Evolutionary conservation across 495 filamentous ascomycete species (phyloP).

Genomic region (Clavariopsis aquatica): DNA sequence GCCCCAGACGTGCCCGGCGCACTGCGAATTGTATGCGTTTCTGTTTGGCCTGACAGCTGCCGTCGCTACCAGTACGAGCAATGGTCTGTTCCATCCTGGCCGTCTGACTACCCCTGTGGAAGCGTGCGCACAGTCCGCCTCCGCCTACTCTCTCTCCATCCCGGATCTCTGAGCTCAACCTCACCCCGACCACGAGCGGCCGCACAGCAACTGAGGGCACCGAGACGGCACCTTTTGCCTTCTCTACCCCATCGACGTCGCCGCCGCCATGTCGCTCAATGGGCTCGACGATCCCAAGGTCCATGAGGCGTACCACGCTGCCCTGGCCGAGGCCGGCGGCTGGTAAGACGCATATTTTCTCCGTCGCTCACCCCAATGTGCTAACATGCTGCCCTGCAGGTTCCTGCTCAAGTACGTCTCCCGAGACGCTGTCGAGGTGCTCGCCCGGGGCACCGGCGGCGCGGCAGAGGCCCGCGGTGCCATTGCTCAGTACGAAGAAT

Average conservation of each 20-base stretch:
- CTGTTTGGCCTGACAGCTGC: not conserved
- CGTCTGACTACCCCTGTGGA: constrained; percentile 27
- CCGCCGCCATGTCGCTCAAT: constrained; percentile 84
- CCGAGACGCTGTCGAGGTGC: constrained; percentile 82
- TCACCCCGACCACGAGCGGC: not conserved
- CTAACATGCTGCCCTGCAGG: constrained; percentile 54
- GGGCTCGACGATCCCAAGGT: constrained; percentile 82
- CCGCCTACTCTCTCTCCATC: constrained; percentile 1
- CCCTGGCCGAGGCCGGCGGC: constrained; percentile 82
- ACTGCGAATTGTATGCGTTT: constrained; percentile 4
- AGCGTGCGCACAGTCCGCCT: constrained; percentile 17
- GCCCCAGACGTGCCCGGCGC: constrained; percentile 11
- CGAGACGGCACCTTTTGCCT: constrained; percentile 3
- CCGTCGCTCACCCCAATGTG: constrained; percentile 1
- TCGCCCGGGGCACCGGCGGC: constrained; percentile 76
- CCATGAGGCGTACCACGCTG: constrained; percentile 79
- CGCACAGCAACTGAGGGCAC: not conserved
- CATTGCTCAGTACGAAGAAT: constrained; percentile 75
- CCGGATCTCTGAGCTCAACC: not conserved
- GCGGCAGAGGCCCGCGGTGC: constrained; percentile 78
- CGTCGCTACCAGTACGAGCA: not conserved
- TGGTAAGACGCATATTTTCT: constrained; percentile 65
- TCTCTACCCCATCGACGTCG: not conserved
- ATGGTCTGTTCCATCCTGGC: constrained; percentile 26
- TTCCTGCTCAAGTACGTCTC: constrained; percentile 90